Evolutionary conservation across 2,329 filamentous ascomycete species (phyloP), one percentile per base, ranked within the genome.

Genomic region (Penicillium capsulatum): DNA sequence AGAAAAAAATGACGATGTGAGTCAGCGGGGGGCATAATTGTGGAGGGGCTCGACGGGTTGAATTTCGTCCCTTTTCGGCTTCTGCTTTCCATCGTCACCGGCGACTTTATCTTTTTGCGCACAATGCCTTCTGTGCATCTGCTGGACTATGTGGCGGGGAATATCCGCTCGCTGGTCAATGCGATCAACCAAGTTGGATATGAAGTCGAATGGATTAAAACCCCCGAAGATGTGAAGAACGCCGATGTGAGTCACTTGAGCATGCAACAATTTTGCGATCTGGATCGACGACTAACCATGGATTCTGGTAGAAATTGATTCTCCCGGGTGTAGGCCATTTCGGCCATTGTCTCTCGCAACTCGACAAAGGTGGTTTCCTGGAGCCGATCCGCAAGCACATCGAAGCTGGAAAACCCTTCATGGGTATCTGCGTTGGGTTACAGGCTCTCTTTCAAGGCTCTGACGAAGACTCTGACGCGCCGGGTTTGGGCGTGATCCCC

Each of bases 291-390:
- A 11, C 26, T 28, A 14, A 28, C 26, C 4, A n/a, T 47, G 24
- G n/a, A 11, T n/a, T n/a, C 4, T 31, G 11, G 38, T 64, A 94
- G 84, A 94, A 83, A 77, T 80, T 98, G 57, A 96, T 98, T 51
- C 79, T 98, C 17, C 92, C 92, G 4, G 92, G 92, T 44, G 92
- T 98, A 47, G 92, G 92, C 55, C 91, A 98, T 74, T 98, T 97
- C 59, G 92, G 92, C 45, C 89, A 98, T 73, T 98, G 92, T 67
- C 74, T 97, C 50, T 81, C 80, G 17, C 89, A 95, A 61, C 81
- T 98, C 53, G 74, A 83, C 11, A 76, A 81, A 29, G 87, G 88
- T 26, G 87, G 86, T 48, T 98, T 90, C 67, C 73, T 91, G 38
- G 84, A 87, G 44, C 86, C 89, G 7, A 83, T 98, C 50, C 80